These are phyloP conservation scores for Monilinia aucupariae DNA, from an alignment of 2,329 filamentous ascomycete species.

Conservation along the genomic window DNA sequence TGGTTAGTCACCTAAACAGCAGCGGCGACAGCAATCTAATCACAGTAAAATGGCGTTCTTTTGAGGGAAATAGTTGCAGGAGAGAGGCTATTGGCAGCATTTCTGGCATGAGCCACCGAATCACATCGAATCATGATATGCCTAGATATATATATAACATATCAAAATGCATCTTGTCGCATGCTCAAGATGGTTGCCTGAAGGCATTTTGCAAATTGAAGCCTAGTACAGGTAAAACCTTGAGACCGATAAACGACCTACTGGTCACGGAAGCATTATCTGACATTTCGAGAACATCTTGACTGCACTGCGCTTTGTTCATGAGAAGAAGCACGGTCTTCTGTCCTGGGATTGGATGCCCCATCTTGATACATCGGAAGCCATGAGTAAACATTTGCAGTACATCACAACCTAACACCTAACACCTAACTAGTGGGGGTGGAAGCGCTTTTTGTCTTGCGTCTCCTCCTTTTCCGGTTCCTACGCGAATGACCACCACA, in stretches of 20 bases:
- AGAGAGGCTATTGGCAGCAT: background rate
- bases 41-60: background rate
- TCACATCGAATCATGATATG: background rate
- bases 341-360: conserved; percentile 2
- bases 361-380: conserved; percentile 4
- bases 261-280: background rate
- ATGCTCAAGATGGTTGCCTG: conserved; percentile 15
- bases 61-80: background rate
- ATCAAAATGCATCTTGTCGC: background rate
- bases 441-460: background rate
- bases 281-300: conserved; percentile 1
- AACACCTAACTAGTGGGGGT: background rate
- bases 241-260: background rate
- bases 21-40: background rate
- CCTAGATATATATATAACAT: background rate
- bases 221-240: background rate
- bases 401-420: background rate
- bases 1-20: background rate
- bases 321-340: background rate
- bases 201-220: conserved; percentile 2
- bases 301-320: background rate
- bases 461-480: background rate
- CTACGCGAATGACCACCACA: conserved; percentile 1
- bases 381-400: background rate
- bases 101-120: background rate